A percentile compares a stretch with the other conserved stretches of the same genome.
These are phyloP conservation scores for Melastoma candidum DNA, from an alignment of 441 rosid genomes.

Conservation along the genomic window DNA sequence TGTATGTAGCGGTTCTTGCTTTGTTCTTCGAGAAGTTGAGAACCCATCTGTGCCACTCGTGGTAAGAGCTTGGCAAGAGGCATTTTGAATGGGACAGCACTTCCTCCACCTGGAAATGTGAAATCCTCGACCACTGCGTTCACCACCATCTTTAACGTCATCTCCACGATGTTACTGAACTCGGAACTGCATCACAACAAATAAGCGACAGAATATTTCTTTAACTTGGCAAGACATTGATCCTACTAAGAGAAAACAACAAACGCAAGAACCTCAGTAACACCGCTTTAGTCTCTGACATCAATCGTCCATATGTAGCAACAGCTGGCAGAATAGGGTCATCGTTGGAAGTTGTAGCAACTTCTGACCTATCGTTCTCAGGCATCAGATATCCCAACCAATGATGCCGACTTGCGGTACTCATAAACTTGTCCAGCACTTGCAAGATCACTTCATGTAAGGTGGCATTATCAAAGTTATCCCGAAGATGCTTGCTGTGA, in stretches of 20 bases:
- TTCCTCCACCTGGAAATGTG: conserved; percentile 31
- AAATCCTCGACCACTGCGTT: conserved; percentile 42
- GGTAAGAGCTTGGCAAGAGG: conserved; percentile 77
- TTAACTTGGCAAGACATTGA: not conserved
- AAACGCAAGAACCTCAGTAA: conserved; percentile 42
- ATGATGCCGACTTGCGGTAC: conserved; percentile 50
- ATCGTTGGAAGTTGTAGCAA: conserved; percentile 23
- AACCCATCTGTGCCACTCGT: conserved; percentile 46
- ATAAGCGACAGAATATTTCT: not conserved
- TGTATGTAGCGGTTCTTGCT: conserved; percentile 49
- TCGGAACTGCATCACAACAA: conserved; percentile 42
- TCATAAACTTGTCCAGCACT: conserved; percentile 63
- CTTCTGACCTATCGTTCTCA: conserved; percentile 32
- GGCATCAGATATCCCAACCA: conserved; percentile 78
- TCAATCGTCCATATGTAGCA: conserved; percentile 66
- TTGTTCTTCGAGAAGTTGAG: conserved; percentile 44
- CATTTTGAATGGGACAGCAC: conserved; percentile 31
- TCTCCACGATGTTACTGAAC: conserved; percentile 35
- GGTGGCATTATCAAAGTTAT: conserved; percentile 33
- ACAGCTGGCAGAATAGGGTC: conserved; percentile 18
- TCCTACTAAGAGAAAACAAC: not conserved
- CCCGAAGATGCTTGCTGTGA: conserved; percentile 75
- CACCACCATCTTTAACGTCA: conserved; percentile 40
- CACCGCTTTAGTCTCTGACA: conserved; percentile 65
- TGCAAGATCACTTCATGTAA: conserved; percentile 56